A percentile compares a stretch with the other conserved stretches of the same genome.
Conservation (phyloP, 495 filamentous ascomycete genomes). For the Annulohypoxylon stygium region DNA sequence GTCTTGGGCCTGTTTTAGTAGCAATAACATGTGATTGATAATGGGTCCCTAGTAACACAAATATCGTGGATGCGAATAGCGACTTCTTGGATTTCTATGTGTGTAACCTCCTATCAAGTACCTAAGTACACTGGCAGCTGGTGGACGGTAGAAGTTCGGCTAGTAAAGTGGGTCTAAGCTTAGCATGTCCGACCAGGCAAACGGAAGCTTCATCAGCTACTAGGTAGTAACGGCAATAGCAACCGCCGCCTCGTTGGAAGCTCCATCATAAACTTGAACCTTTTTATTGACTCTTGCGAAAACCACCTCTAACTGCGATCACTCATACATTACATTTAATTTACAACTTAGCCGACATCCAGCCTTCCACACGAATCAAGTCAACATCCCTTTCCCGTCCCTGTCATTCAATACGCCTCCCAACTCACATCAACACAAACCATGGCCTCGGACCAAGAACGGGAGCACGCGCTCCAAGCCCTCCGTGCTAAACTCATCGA, state of each 20-base stretch:
- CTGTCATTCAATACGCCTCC: conserved; percentile 14
- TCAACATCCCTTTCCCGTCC: neutral
- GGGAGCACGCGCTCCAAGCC: conserved; percentile 83
- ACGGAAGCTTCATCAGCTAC: conserved; percentile 48
- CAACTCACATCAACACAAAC: conserved; percentile 22
- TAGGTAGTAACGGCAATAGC: conserved; percentile 7
- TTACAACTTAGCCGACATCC: neutral
- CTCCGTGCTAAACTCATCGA: conserved; percentile 96
- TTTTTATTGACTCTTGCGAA: conserved; percentile 26
- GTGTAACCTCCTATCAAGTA: neutral
- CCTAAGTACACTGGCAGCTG: neutral
- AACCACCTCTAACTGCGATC: neutral
- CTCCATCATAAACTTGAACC: conserved; percentile 31
- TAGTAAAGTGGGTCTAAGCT: conserved; percentile 16
- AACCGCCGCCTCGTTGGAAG: conserved; percentile 34
- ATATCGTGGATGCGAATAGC: neutral
- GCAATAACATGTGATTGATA: conserved; percentile 1
- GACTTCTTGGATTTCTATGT: neutral
- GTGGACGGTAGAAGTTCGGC: conserved; percentile 35
- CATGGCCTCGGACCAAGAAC: conserved; percentile 71
- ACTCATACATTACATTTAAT: conserved; percentile 5
- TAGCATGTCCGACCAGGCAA: conserved; percentile 42
- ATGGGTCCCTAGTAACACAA: neutral
- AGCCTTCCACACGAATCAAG: neutral
- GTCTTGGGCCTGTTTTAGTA: neutral